phyloP scores from a whole-genome alignment of 2,329 filamentous ascomycete species.

The Aspergillus awamori region DNA sequence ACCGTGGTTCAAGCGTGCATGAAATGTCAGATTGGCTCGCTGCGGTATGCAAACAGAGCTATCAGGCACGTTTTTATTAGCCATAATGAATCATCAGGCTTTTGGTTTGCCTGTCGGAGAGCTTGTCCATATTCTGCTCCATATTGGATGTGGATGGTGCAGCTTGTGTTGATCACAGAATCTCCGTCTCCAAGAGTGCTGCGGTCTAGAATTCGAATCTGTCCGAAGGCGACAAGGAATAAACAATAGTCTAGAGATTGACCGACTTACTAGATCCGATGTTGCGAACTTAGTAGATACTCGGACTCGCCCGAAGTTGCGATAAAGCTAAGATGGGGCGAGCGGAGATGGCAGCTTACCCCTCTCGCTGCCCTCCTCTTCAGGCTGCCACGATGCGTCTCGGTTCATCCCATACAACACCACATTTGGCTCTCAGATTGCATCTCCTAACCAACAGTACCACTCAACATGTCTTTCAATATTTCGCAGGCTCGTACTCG shows the following conservation, averaged over 20 bases:
- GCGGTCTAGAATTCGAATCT: too few relatives aligned
- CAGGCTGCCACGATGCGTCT: not conserved
- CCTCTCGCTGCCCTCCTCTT: not conserved
- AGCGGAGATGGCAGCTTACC: not conserved
- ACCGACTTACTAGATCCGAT: not conserved
- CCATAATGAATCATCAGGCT: too few relatives aligned
- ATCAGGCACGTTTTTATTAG: too few relatives aligned
- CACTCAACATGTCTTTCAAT: conserved; percentile 49
- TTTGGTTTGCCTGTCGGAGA: too few relatives aligned
- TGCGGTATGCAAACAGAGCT: too few relatives aligned
- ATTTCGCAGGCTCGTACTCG: conserved; percentile 58
- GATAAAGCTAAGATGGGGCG: not conserved
- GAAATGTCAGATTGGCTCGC: not conserved
- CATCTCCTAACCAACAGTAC: not conserved
- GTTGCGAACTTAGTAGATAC: not conserved
- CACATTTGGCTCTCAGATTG: not conserved
- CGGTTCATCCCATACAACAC: not conserved
- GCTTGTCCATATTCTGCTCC: too few relatives aligned
- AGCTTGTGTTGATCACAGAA: too few relatives aligned
- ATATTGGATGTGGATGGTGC: too few relatives aligned
- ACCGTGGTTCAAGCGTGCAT: not conserved
- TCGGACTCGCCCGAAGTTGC: not conserved
- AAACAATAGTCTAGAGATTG: too few relatives aligned
- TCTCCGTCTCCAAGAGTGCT: too few relatives aligned
- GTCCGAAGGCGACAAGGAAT: too few relatives aligned